Evolutionary conservation across 768 basidiomycete genomes (phyloP), one percentile per base, ranked within the genome.

Genomic region (Coprinopsis cinerea): DNA sequence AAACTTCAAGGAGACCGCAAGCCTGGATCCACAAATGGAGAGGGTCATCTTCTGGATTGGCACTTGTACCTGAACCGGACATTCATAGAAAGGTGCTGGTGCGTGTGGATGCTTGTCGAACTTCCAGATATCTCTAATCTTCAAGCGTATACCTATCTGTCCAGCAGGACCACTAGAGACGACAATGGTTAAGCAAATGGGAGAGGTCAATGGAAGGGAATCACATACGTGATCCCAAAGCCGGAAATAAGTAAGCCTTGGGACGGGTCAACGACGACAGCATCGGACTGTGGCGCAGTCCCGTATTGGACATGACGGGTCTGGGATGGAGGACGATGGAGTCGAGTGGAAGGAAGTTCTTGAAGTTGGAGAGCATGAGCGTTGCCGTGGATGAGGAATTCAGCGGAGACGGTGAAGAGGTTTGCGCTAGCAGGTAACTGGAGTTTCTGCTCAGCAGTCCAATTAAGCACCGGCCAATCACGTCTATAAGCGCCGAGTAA

Each of bases 101-200:
- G 78, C 74, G 44, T 62, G 66, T 25, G 73, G 67, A 57, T 83
- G 81, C 56, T 78, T 77, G 48, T 70, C 74, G 51, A 78, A 79
- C n/a, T 67, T 68, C 67, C 74, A 76, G 44, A 82, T 61, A 58
- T 81, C 69, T 51, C 78, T 75, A 50, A 83, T 70, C 53, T 78
- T 77, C 54, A 83, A 58, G 37, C 73, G 70, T 10, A 78, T 59
- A 20, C 65, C 65, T 42, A 73, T 62, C 24, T 69, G 65, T 23
- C 73, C 73, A 53, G 66, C 68, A 53, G 71, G 64, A 34, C 67
- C 66, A 14, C 67, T 70, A 55, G 26, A 44, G 51, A 56, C n/a
- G 22, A 53, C n/a, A 43, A 9, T 35, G 25, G 44, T 52, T 54
- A 14, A 50, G 23, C 37, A 28, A 7, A 35, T 49, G 2, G 41